Percentiles rank a stretch among this genome's conserved stretches.
phyloP scores from a whole-genome alignment of 768 basidiomycete genomes.

The Pilatotrama ljubarskyi region DNA sequence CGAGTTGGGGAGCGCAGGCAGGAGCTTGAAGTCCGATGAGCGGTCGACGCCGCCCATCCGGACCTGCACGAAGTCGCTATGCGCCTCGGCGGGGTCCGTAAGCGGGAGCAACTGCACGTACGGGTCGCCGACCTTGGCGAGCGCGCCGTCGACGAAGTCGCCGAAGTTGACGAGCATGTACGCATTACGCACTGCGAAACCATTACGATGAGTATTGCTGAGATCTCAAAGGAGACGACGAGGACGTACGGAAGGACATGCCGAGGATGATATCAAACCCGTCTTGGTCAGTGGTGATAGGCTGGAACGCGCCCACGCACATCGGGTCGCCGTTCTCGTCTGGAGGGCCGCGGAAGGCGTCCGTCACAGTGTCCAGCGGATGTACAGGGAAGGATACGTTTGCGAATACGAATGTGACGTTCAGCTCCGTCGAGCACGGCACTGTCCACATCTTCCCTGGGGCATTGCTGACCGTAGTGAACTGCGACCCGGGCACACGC shows the following conservation, averaged over 20 bases:
- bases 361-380: conserved; percentile 34
- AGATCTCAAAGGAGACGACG: background rate
- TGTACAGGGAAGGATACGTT: conserved; percentile 34
- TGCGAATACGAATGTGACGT: conserved; percentile 34
- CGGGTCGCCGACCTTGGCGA: conserved; percentile 31
- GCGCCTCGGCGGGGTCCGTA: conserved; percentile 30
- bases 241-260: conserved; percentile 37
- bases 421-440: conserved; percentile 35
- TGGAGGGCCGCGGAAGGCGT: conserved; percentile 21
- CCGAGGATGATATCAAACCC: conserved; percentile 38
- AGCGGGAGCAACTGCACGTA: conserved; percentile 37
- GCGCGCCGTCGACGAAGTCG: conserved; percentile 35
- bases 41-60: conserved; percentile 35
- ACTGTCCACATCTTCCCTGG: conserved; percentile 32
- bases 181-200: conserved; percentile 36
- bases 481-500: conserved; percentile 33
- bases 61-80: conserved; percentile 34
- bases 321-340: conserved; percentile 30
- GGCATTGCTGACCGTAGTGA: conserved; percentile 20
- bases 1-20: conserved; percentile 27
- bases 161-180: conserved; percentile 40
- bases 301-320: conserved; percentile 39
- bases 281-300: conserved; percentile 25
- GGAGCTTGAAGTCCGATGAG: conserved; percentile 29
- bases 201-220: background rate